A percentile compares a stretch with the other conserved stretches of the same genome.
Conservation (phyloP, 2,329 filamentous ascomycete species). For the Aspergillus bombycis region DNA sequence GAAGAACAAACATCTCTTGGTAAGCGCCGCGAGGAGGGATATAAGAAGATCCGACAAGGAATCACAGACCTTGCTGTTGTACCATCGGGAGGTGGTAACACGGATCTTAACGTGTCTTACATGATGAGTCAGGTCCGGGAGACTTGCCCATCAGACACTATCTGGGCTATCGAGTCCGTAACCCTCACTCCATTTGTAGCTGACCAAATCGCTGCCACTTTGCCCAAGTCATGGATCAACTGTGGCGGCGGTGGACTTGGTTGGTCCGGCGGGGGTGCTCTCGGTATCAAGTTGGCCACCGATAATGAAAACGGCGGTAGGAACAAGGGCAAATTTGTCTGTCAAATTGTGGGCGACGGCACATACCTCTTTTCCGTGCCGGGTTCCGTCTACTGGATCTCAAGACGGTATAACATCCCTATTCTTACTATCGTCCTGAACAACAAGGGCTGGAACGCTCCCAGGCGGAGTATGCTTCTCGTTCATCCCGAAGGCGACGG, state of each 20-base stretch:
- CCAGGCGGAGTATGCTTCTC: conserved; percentile 61
- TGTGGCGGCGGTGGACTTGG: conserved; percentile 80
- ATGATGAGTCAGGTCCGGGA: conserved; percentile 60
- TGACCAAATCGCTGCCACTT: conserved; percentile 69
- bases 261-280: conserved; percentile 75
- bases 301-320: conserved; percentile 54
- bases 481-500: conserved; percentile 68
- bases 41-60: conserved; percentile 61
- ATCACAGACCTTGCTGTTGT: conserved; percentile 61
- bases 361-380: conserved; percentile 69
- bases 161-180: conserved; percentile 78
- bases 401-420: conserved; percentile 66
- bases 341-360: conserved; percentile 69
- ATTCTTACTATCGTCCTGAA: conserved; percentile 69
- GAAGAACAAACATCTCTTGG: conserved; percentile 52
- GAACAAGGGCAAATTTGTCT: conserved; percentile 62
- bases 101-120: conserved; percentile 64
- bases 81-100: conserved; percentile 60
- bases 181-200: conserved; percentile 69
- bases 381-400: conserved; percentile 70
- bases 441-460: conserved; percentile 73
- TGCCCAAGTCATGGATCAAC: conserved; percentile 77
- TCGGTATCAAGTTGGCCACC: conserved; percentile 75
- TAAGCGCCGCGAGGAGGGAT: conserved; percentile 58
- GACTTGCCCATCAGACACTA: conserved; percentile 64